phyloP scores from a whole-genome alignment of 2,329 filamentous ascomycete species.

The Colletotrichum lentis region DNA sequence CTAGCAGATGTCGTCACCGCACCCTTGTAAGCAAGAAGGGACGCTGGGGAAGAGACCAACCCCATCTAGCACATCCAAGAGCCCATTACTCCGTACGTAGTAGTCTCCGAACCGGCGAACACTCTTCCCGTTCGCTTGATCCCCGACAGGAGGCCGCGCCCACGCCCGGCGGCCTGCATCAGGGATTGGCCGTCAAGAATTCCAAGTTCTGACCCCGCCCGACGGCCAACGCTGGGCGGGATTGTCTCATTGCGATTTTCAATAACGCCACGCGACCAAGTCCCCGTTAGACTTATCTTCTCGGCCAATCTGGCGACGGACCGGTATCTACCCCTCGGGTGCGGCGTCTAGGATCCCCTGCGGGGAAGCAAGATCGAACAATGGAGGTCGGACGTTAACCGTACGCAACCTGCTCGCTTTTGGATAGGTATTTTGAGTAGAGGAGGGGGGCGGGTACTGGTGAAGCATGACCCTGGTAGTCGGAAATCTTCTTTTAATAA shows the following conservation, averaged over 20 bases:
- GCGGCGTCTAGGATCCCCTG: not conserved
- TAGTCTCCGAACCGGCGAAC: too few species aligned
- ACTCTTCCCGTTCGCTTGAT: not conserved
- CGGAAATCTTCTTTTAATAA: not conserved
- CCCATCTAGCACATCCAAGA: not conserved
- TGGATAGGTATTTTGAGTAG: too few species aligned
- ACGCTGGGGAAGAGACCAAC: conserved; percentile 17
- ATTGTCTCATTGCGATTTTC: conserved; percentile 14
- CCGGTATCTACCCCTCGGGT: conserved; percentile 5
- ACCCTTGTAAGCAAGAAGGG: conserved; percentile 34
- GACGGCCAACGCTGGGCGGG: not conserved
- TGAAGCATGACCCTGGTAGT: too few species aligned
- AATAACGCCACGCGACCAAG: conserved; percentile 28
- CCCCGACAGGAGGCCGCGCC: not conserved
- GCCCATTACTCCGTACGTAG: too few species aligned
- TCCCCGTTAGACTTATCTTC: not conserved
- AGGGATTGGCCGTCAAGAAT: conserved; percentile 13
- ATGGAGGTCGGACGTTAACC: conserved; percentile 18
- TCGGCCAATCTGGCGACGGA: conserved; percentile 10
- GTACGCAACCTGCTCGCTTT: not conserved
- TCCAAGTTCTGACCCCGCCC: not conserved
- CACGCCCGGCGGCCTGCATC: conserved; percentile 11
- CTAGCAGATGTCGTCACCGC: conserved; percentile 31
- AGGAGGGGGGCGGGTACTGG: not conserved
- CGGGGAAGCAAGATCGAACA: not conserved